phyloP scores from a whole-genome alignment of 306 rosid species.

The Prunus campanulata region DNA sequence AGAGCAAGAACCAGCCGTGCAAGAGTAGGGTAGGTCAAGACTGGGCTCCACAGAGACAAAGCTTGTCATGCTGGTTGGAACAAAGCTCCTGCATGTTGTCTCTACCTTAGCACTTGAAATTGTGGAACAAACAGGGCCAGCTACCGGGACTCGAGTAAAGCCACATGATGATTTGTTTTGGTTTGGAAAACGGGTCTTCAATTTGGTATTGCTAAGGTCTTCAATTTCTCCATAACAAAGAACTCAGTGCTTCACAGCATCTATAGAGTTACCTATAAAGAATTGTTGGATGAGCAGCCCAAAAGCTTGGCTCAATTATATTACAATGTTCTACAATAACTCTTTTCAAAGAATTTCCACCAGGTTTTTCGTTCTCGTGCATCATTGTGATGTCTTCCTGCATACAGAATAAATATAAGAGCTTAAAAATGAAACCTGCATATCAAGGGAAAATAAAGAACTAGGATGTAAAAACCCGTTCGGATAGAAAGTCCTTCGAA shows the following conservation, averaged over 20 bases:
- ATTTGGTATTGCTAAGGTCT: too few species aligned
- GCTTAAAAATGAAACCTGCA: too few species aligned
- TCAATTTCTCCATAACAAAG: too few species aligned
- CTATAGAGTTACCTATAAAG: constrained; percentile 26
- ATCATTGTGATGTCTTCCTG: constrained; percentile 12
- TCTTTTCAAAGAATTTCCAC: too few species aligned
- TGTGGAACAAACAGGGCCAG: constrained; percentile 56
- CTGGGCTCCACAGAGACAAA: constrained; percentile 31
- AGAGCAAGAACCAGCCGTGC: constrained; percentile 89
- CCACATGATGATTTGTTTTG: constrained; percentile 84
- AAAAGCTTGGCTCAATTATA: constrained; percentile 58
- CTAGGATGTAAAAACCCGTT: too few species aligned
- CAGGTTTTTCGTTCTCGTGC: constrained; percentile 13
- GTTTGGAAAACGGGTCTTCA: constrained; percentile 69
- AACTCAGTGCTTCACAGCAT: not conserved
- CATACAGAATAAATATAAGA: not conserved
- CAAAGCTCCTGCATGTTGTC: constrained; percentile 96
- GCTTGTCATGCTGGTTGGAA: constrained; percentile 94
- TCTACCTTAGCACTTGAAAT: constrained; percentile 88
- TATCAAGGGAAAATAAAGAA: not conserved
- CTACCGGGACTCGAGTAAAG: constrained; percentile 64
- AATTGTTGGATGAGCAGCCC: constrained; percentile 54
- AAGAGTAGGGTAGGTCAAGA: constrained; percentile 73
- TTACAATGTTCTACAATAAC: constrained; percentile 44
- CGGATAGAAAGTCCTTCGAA: too few species aligned